phyloP scores from a whole-genome alignment of 2,329 filamentous ascomycete species.

The Venturiaceae sp. region DNA sequence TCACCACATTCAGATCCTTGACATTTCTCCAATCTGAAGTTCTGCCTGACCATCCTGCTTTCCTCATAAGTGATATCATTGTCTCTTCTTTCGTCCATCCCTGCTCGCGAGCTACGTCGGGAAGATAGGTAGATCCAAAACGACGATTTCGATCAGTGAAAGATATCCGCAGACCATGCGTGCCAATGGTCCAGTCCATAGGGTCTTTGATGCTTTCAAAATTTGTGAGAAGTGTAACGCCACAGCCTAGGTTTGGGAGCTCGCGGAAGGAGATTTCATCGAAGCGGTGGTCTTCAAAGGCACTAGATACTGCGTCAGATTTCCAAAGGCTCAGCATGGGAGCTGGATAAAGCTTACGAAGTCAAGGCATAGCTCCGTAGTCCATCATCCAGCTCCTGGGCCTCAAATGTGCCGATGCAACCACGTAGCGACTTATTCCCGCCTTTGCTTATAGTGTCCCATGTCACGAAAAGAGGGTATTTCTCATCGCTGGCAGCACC shows the following conservation, averaged over 20 bases:
- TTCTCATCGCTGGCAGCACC: constrained; percentile 31
- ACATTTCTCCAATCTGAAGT: constrained; percentile 65
- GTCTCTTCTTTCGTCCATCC: constrained; percentile 94
- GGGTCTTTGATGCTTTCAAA: constrained; percentile 67
- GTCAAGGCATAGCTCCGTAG: constrained; percentile 74
- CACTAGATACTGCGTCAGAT: constrained; percentile 28
- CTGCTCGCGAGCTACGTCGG: constrained; percentile 84
- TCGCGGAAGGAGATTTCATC: constrained; percentile 40
- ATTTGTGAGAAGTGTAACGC: constrained; percentile 72
- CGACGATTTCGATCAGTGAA: constrained; percentile 66
- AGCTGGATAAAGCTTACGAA: constrained; percentile 41
- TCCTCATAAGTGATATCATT: constrained; percentile 79
- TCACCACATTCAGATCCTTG: constrained; percentile 60
- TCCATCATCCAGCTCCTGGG: constrained; percentile 61
- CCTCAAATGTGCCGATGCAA: constrained; percentile 92
- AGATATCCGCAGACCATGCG: constrained; percentile 76
- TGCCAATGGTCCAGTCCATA: constrained; percentile 79
- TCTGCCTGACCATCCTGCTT: constrained; percentile 78
- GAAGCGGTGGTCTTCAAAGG: constrained; percentile 56
- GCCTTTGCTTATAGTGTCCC: constrained; percentile 63
- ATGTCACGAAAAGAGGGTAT: constrained; percentile 85
- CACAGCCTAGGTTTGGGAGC: constrained; percentile 27
- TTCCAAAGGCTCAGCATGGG: background rate
- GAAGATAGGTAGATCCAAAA: constrained; percentile 82
- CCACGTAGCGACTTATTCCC: constrained; percentile 66